These are phyloP conservation scores for Fraxinus floribunda DNA, from an alignment of 305 asterid genomes.

Conservation along the genomic window DNA sequence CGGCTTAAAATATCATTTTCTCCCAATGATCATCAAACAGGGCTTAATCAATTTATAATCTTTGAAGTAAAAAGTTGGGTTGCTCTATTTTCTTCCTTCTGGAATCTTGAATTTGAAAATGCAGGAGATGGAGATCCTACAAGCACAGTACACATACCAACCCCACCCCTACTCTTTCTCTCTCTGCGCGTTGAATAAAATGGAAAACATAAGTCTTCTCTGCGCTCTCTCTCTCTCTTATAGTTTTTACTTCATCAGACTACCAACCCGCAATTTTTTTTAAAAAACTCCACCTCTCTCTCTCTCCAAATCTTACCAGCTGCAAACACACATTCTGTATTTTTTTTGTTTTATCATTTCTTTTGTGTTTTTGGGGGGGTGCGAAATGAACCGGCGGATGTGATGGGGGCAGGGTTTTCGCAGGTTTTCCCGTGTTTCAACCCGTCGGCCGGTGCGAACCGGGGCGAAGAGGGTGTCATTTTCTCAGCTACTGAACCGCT, in stretches of 20 bases:
- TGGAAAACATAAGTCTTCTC: background rate
- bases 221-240: background rate
- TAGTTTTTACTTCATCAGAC: background rate
- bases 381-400: conserved; percentile 75
- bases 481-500: conserved; percentile 60
- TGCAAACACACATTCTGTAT: background rate
- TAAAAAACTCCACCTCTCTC: background rate
- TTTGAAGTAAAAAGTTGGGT: background rate
- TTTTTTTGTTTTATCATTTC: background rate
- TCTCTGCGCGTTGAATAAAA: background rate
- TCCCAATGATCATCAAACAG: too few relatives aligned
- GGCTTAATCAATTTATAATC: background rate
- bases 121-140: background rate
- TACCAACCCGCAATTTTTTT: background rate
- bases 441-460: conserved; percentile 64
- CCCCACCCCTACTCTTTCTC: background rate
- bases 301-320: background rate
- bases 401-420: conserved; percentile 99
- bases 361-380: conserved; percentile 29
- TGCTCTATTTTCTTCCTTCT: background rate
- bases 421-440: conserved; percentile 84
- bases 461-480: conserved; percentile 64
- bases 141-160: background rate
- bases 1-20: too few relatives aligned
- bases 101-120: background rate